These are phyloP conservation scores for Metschnikowia baotianmanensis DNA, from an alignment of 805 yeast genomes.

Conservation along the genomic window DNA sequence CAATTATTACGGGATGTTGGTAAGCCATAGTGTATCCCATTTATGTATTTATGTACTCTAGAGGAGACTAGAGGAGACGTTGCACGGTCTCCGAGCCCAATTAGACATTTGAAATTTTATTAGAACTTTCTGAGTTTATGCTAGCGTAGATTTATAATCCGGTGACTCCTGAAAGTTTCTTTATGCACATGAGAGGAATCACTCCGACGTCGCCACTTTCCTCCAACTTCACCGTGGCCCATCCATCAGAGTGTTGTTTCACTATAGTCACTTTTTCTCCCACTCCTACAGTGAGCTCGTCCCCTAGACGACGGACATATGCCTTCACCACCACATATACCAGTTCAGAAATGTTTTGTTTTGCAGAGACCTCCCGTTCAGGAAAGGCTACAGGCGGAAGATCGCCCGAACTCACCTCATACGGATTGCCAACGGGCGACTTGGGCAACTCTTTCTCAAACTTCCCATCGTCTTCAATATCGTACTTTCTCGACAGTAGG, in stretches of 20 bases:
- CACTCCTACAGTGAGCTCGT: slow-evolving; percentile 30
- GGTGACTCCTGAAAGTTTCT: slow-evolving; percentile 6
- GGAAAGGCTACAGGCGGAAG: background rate
- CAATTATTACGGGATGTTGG: slow-evolving; percentile 3
- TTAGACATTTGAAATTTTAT: too few species aligned
- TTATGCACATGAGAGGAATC: slow-evolving; percentile 27
- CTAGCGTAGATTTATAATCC: background rate
- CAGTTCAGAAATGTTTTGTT: slow-evolving; percentile 1
- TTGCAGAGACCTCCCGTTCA: background rate
- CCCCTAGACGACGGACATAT: slow-evolving; percentile 29
- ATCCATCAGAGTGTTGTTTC: slow-evolving; percentile 34
- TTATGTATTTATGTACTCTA: background rate
- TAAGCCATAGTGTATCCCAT: slow-evolving; percentile 11
- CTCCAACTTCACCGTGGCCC: slow-evolving; percentile 33
- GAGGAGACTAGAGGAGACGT: too few species aligned
- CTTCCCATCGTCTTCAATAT: slow-evolving; percentile 2
- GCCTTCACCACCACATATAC: slow-evolving; percentile 24
- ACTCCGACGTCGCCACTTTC: slow-evolving; percentile 26
- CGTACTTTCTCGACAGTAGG: slow-evolving; percentile 19
- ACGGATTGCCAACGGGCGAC: slow-evolving; percentile 17
- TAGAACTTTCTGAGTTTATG: too few species aligned
- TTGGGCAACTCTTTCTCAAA: slow-evolving; percentile 19
- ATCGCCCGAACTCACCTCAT: background rate
- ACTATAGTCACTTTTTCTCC: slow-evolving; percentile 31
- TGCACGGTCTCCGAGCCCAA: too few species aligned